These are phyloP conservation scores for Rhodamnia argentea DNA, from an alignment of 345 rosid species.

Conservation along the genomic window DNA sequence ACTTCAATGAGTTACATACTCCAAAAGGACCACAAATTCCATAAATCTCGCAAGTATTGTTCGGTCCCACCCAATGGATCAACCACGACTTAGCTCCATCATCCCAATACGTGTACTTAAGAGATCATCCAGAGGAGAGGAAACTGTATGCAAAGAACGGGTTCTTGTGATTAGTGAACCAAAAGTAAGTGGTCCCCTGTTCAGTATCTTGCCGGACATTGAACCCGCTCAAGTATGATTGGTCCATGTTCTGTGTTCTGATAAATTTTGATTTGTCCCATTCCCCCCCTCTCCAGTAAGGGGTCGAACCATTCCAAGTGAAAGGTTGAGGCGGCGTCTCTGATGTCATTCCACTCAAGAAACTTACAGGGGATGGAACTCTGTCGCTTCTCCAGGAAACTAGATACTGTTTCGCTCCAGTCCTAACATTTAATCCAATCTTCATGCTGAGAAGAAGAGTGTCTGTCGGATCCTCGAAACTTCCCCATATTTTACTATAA, in stretches of 20 bases:
- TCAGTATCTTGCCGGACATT: not conserved
- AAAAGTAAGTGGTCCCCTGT: not conserved
- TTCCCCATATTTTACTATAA: too few relatives aligned
- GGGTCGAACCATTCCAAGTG: not conserved
- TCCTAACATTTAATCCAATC: constrained; percentile 10
- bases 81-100: constrained; percentile 1
- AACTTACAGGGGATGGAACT: constrained; percentile 20
- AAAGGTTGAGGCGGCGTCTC: too few relatives aligned
- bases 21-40: constrained; percentile 16
- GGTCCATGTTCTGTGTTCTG: not conserved
- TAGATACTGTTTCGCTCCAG: not conserved
- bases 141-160: constrained; percentile 1
- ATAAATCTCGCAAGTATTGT: constrained; percentile 13
- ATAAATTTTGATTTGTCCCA: constrained; percentile 5
- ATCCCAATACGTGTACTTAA: constrained; percentile 3
- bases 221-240: not conserved
- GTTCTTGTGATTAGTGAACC: too few relatives aligned
- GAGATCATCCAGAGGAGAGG: constrained; percentile 5
- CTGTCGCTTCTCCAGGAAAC: constrained; percentile 13
- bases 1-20: constrained; percentile 2
- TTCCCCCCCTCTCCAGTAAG: not conserved
- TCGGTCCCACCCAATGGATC: not conserved
- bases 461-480: too few relatives aligned
- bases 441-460: too few relatives aligned
- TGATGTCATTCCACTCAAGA: not conserved